Evolutionary conservation across 2,329 filamentous ascomycete species (phyloP).

Genomic region (Talaromyces sp.): DNA sequence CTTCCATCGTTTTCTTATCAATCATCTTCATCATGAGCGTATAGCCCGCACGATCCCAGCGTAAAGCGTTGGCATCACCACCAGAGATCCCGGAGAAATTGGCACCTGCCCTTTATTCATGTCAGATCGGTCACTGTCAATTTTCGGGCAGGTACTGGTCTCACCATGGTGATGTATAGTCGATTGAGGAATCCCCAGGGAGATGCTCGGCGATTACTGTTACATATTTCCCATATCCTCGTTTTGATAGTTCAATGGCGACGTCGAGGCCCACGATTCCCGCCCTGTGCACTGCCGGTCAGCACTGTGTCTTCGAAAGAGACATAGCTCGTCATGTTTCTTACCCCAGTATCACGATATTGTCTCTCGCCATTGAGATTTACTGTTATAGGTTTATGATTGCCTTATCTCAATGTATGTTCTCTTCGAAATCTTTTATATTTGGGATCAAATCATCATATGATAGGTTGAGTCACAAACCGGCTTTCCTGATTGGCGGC

Average conservation of each 20-base stretch:
- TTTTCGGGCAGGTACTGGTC: background rate
- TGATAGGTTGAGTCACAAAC: background rate
- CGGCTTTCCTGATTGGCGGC: slow-evolving; percentile 10
- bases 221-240: slow-evolving; percentile 18
- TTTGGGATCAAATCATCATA: background rate
- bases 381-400: background rate
- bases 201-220: slow-evolving; percentile 44
- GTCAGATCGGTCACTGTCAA: background rate
- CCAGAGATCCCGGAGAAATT: slow-evolving; percentile 48
- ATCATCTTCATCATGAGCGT: slow-evolving; percentile 33
- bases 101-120: slow-evolving; percentile 39
- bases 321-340: background rate
- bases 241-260: slow-evolving; percentile 12
- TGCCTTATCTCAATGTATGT: background rate
- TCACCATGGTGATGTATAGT: slow-evolving; percentile 45
- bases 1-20: slow-evolving; percentile 29
- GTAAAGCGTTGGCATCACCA: slow-evolving; percentile 40
- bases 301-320: background rate
- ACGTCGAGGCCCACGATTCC: slow-evolving; percentile 14
- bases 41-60: slow-evolving; percentile 44
- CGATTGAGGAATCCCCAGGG: slow-evolving; percentile 36
- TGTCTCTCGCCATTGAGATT: slow-evolving; percentile 13
- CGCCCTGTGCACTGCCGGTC: background rate
- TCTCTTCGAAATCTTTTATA: background rate
- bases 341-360: slow-evolving; percentile 19